Percentiles rank a stretch among this genome's conserved stretches.
These are phyloP conservation scores for Peronospora destructor DNA, from an alignment of 352 stramenopile genomes.

Conservation along the genomic window DNA sequence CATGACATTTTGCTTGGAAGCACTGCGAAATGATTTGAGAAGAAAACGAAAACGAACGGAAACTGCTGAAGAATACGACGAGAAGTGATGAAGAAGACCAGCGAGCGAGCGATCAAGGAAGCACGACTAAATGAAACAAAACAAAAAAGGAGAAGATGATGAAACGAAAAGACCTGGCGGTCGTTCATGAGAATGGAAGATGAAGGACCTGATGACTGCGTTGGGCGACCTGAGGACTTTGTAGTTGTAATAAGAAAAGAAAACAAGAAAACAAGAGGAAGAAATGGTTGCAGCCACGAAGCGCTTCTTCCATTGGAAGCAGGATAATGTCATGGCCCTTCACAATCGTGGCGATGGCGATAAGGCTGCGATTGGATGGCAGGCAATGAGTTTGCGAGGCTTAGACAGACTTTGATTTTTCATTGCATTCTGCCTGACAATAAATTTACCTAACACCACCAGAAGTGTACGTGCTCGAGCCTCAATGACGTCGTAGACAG, in stretches of 20 bases:
- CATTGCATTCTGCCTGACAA: conserved; percentile 54
- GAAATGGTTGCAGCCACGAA: conserved; percentile 25
- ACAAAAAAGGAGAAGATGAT: conserved; percentile 20
- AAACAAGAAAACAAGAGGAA: conserved; percentile 27
- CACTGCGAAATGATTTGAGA: conserved; percentile 21
- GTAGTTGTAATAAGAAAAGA: conserved; percentile 34
- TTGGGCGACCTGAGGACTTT: conserved; percentile 33
- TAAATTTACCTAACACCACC: conserved; percentile 18
- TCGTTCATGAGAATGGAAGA: conserved; percentile 28
- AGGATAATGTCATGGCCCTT: conserved; percentile 22
- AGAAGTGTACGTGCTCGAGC: too few species aligned
- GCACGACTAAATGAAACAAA: conserved; percentile 23
- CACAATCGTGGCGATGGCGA: conserved; percentile 17
- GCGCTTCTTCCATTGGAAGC: conserved; percentile 23
- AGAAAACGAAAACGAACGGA: conserved; percentile 23
- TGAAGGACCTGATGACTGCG: conserved; percentile 28
- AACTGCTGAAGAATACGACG: conserved; percentile 28
- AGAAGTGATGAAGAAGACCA: conserved; percentile 24
- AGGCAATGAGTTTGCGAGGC: conserved; percentile 10
- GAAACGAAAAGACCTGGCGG: conserved; percentile 29
- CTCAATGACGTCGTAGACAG: too few species aligned
- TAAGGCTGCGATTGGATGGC: conserved; percentile 21
- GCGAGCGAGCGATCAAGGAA: conserved; percentile 14
- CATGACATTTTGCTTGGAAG: conserved; percentile 11
- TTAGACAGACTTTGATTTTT: conserved; percentile 39